phyloP scores from a whole-genome alignment of 2,329 filamentous ascomycete genomes.

The Aspergillus viridinutans region DNA sequence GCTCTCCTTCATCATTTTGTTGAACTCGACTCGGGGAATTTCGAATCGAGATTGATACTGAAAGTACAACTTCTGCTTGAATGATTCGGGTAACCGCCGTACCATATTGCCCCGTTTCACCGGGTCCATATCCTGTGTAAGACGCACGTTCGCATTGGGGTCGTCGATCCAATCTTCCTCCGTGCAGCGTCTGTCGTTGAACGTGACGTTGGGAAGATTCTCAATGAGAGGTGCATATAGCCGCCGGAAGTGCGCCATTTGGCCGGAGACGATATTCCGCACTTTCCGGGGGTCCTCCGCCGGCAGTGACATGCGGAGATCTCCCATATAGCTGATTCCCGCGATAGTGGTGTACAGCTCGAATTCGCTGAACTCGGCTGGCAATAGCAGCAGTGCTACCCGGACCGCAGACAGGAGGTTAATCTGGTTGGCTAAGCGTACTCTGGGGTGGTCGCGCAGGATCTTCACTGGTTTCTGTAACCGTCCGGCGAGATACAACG shows the following conservation, averaged over 20 bases:
- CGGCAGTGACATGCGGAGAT: slow-evolving; percentile 89
- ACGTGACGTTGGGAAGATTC: slow-evolving; percentile 82
- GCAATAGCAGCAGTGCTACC: slow-evolving; percentile 81
- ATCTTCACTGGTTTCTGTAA: slow-evolving; percentile 98
- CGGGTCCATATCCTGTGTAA: slow-evolving; percentile 90
- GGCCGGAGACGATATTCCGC: slow-evolving; percentile 86
- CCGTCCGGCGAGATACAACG: slow-evolving; percentile 90
- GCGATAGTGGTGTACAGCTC: slow-evolving; percentile 89
- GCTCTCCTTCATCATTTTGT: slow-evolving; percentile 74
- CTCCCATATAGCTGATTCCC: slow-evolving; percentile 87
- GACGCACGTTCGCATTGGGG: slow-evolving; percentile 58
- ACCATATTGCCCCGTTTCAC: slow-evolving; percentile 94
- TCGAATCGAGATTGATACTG: slow-evolving; percentile 87
- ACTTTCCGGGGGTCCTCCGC: slow-evolving; percentile 92
- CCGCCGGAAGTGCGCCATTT: slow-evolving; percentile 84
- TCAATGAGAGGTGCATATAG: slow-evolving; percentile 87
- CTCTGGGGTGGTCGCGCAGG: slow-evolving; percentile 83
- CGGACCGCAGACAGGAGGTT: slow-evolving; percentile 90
- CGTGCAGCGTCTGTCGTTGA: slow-evolving; percentile 60
- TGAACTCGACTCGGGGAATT: slow-evolving; percentile 79
- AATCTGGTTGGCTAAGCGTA: slow-evolving; percentile 91
- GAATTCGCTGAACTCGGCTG: slow-evolving; percentile 76
- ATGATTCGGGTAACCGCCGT: slow-evolving; percentile 76
- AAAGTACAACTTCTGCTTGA: slow-evolving; percentile 88
- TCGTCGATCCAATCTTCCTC: slow-evolving; percentile 61